These are phyloP conservation scores for Lactarius trivialis DNA, from an alignment of 768 basidiomycete genomes.

Conservation along the genomic window DNA sequence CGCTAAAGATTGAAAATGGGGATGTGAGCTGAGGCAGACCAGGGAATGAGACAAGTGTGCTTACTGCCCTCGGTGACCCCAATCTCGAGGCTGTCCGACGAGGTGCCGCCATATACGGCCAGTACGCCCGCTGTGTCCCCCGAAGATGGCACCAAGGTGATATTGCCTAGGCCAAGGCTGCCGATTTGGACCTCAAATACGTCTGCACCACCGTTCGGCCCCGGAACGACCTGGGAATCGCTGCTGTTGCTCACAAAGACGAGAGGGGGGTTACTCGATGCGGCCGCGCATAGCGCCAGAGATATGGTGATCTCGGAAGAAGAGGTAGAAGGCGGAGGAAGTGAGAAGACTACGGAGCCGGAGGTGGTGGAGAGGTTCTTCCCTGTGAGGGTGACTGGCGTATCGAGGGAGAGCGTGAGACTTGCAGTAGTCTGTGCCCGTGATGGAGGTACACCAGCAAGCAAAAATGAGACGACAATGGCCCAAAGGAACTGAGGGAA, in stretches of 20 bases:
- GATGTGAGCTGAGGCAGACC: not conserved
- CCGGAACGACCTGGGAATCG: slow-evolving; percentile 31
- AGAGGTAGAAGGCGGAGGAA: slow-evolving; percentile 26
- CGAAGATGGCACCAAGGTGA: slow-evolving; percentile 39
- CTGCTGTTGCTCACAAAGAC: slow-evolving; percentile 56
- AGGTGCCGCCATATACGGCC: slow-evolving; percentile 35
- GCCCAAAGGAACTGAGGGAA: not conserved
- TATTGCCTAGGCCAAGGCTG: slow-evolving; percentile 44
- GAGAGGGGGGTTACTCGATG: slow-evolving; percentile 32
- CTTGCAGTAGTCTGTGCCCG: not conserved
- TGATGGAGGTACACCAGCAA: not conserved
- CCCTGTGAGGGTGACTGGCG: slow-evolving; percentile 4
- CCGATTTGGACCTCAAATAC: slow-evolving; percentile 43
- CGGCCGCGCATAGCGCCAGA: slow-evolving; percentile 30
- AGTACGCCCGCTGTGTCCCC: slow-evolving; percentile 41
- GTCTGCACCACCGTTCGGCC: slow-evolving; percentile 32
- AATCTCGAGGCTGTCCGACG: slow-evolving; percentile 48
- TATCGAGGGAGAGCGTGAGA: not conserved
- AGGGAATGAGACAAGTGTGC: not conserved
- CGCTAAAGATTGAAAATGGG: not conserved
- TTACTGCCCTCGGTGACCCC: slow-evolving; percentile 39
- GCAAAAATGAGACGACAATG: not conserved
- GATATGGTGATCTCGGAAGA: slow-evolving; percentile 28
- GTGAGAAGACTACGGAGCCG: slow-evolving; percentile 25
- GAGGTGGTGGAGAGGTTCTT: slow-evolving; percentile 12